Conservation (phyloP, 805 yeast species). For the Kazachstania psychrophila region DNA sequence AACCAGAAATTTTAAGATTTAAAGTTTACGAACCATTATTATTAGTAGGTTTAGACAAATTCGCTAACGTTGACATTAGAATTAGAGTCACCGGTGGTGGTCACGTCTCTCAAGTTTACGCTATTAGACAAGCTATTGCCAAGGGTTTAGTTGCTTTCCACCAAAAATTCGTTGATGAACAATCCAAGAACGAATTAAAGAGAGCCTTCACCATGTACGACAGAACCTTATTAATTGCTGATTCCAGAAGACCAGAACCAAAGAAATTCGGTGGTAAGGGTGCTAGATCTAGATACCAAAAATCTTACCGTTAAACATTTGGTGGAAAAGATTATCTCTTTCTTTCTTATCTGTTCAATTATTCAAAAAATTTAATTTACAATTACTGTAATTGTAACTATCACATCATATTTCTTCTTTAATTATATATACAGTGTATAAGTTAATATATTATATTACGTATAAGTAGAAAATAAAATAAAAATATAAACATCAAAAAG, state of each 20-base stretch:
- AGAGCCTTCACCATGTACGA: slow-evolving; percentile 95
- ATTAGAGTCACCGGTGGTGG: slow-evolving; percentile 99
- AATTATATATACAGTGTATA: slow-evolving; percentile 2
- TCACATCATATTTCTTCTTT: background rate
- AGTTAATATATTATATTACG: slow-evolving; percentile 5
- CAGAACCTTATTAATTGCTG: slow-evolving; percentile 99
- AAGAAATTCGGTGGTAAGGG: slow-evolving; percentile 99
- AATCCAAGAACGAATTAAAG: slow-evolving; percentile 98
- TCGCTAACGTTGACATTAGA: slow-evolving; percentile 97
- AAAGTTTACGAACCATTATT: slow-evolving; percentile 99
- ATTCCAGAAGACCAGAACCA: slow-evolving; percentile 99
- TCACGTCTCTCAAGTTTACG: slow-evolving; percentile 99
- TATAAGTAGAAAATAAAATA: slow-evolving; percentile 1
- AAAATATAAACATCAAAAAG: background rate
- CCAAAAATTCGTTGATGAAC: slow-evolving; percentile 99
- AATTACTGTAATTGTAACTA: slow-evolving; percentile 2
- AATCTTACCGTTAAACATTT: slow-evolving; percentile 89
- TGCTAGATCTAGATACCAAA: slow-evolving; percentile 99
- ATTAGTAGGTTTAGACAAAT: slow-evolving; percentile 97
- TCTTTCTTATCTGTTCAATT: background rate
- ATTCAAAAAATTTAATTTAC: background rate
- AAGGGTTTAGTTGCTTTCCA: slow-evolving; percentile 99
- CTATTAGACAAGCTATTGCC: slow-evolving; percentile 99
- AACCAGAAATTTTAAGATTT: slow-evolving; percentile 98
- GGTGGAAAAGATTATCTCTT: background rate